A percentile compares a stretch with the other conserved stretches of the same genome.
phyloP scores from a whole-genome alignment of 108 stramenopile genomes.

The Pseudonitzschia multiseries region DNA sequence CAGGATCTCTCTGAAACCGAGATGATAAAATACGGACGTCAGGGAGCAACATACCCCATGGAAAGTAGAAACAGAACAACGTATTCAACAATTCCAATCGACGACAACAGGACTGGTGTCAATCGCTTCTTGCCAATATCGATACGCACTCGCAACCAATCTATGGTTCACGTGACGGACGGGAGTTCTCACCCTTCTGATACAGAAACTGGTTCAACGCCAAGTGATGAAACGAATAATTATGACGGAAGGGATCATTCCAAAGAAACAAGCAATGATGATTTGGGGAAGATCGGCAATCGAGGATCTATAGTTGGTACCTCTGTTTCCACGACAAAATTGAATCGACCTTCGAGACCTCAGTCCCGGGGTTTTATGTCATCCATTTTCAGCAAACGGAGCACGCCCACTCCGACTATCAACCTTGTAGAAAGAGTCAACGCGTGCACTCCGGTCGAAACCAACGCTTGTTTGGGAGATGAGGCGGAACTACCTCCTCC shows the following conservation, averaged over 20 bases:
- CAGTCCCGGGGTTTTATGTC: not conserved
- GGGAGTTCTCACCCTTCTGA: not conserved
- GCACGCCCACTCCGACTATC: not conserved
- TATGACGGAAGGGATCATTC: not conserved
- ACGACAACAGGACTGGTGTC: not conserved
- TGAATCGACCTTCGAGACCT: not conserved
- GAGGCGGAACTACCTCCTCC: not conserved
- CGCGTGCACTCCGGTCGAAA: not conserved
- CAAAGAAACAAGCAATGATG: not conserved
- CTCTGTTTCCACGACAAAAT: no score
- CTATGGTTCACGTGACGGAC: slow-evolving; percentile 1
- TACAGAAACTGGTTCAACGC: slow-evolving; percentile 11
- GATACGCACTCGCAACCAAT: not conserved
- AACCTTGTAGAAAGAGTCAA: slow-evolving; percentile 4
- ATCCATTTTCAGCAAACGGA: not conserved
- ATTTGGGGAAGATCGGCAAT: not conserved
- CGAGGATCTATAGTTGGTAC: not conserved
- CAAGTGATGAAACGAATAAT: not conserved
- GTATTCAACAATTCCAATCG: slow-evolving; percentile 2
- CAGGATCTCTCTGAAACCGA: slow-evolving; percentile 4
- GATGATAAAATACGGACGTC: not conserved
- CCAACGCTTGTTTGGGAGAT: not conserved
- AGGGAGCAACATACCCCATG: not conserved
- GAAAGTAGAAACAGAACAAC: not conserved
- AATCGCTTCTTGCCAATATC: not conserved